Base-by-base conservation (phyloP, 495 filamentous ascomycete species). In the Aspergillus egyptiacus region DNA sequence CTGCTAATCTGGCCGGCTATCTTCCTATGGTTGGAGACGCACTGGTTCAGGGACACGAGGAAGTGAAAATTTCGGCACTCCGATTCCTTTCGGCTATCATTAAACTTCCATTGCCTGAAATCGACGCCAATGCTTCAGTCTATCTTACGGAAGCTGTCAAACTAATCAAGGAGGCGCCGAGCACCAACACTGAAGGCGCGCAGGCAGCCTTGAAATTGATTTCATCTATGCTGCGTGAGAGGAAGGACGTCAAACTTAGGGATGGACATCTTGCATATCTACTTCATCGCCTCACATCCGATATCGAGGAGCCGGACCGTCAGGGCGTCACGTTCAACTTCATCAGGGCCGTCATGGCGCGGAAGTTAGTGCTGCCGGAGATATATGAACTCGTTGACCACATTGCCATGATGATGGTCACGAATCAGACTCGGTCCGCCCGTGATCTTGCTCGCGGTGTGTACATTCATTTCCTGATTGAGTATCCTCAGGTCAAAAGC, bases 271-370 rank as follows among this genome's bases (percentile, higher is more conserved):
- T 97, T 40, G 86, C 89, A 30, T 86, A 90, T 68, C 70, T 98
- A 1, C 83, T 98, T 17, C 81, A 83, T 46, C 83, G 87, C 24
- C 67, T 97, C 28, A 86, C 86, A 48, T 79, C 89, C n/a, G 91
- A 97, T 59, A 72, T 98, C 23, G 91, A 94, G 34, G 87, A 96
- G 58, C 91, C 91, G 14, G 84, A 94, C 45, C 84, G 87, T 35
- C 86, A 95, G 51, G 89, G 93, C 46, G 76, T 91, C 28, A 87
- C 87, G 0, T 98, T 96, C 74, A 95, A 88, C 61, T 96, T 98
- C 62, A 73, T 98, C 22, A 80, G 86, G 39, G 84, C 86, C 1
- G 81, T 97, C 32, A 79, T 97, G 67, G 81, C 84, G 18, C 77
- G 89, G 19, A 95, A 87, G 64, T 73, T 96, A 39, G 74, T 95